Evolutionary conservation across 176 grass and related monocot species (phyloP), one percentile per base, ranked within the genome.

Genomic region (Phoenix dactylifera): DNA sequence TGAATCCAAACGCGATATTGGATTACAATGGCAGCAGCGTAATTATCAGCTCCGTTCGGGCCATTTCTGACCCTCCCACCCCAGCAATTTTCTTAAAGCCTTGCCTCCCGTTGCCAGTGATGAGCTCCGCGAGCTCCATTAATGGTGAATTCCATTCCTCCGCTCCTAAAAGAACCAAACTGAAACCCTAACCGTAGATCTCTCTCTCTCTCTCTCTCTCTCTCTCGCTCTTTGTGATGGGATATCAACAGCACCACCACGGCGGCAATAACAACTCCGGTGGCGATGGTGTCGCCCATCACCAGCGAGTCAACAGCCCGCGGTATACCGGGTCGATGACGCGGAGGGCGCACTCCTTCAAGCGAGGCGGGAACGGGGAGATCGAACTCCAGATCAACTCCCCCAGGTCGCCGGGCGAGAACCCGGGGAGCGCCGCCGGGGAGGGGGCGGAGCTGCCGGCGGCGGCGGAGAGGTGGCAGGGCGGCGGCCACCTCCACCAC

Each of bases 311-410:
- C 78, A 73, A 85, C 60, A 97, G 93, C 70, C 87, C 93, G 16
- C 83, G 93, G 28, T 72, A 92, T 63, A 64, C 81, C 51, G 83
- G 55, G 48, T 84, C 76, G 12, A 92, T 97, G 93, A 97, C 93
- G 15, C 93, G 93, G 32, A 87, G 93, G 50, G 78, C 93, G 55
- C 80, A 78, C 70, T 97, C 93, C 6, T 97, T 97, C 81, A 97
- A 97, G 73, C 87, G 93, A 54, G 76, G 67, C 55, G 62, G 63
- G 18, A 61, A 32, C 50, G 80, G 78, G 62, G 84, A 97, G 51
- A 75, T 97, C 71, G 93, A 97, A 78, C 84, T 97, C 26, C 93
- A 97, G 87, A 97, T 91, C 78, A 83, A 85, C 69, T 97, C 92
- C 16, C 92, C 92, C 22, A 77, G 81, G 62, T 88, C 87, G 50